phyloP scores from a whole-genome alignment of 345 rosid species.

The Eucalyptus cladocalyx region DNA sequence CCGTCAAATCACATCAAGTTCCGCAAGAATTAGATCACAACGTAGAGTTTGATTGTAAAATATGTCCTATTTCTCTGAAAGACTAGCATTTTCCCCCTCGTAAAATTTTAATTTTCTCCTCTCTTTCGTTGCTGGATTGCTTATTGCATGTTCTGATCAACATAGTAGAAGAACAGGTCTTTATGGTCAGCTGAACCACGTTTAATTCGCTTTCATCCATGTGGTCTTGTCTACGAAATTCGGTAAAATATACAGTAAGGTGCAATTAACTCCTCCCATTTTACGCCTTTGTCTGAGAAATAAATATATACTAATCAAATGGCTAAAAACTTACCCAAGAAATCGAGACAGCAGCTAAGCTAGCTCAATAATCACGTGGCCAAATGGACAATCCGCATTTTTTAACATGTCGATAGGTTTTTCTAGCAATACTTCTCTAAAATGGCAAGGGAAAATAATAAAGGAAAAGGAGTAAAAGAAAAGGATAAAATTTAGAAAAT shows the following conservation, averaged over 20 bases:
- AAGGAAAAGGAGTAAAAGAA: too few species aligned
- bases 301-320: neutral
- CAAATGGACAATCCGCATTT: neutral
- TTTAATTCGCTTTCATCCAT: neutral
- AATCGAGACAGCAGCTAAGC: neutral
- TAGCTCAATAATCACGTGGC: neutral
- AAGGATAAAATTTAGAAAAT: accelerated
- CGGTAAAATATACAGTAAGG: neutral
- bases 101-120: neutral
- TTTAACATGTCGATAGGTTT: too few species aligned
- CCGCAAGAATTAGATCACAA: neutral
- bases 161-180: neutral
- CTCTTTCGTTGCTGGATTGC: neutral
- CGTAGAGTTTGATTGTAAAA: neutral
- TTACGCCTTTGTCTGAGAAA: neutral
- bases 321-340: neutral
- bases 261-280: neutral
- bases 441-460: neutral
- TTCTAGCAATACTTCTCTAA: neutral
- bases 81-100: neutral
- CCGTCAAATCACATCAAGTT: neutral
- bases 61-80: neutral
- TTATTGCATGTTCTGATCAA: neutral
- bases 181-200: neutral
- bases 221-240: neutral